Percentiles rank a stretch among this genome's conserved stretches.
These are phyloP conservation scores for Flaveria robusta DNA, from an alignment of 129 eudicot species.

Conservation along the genomic window DNA sequence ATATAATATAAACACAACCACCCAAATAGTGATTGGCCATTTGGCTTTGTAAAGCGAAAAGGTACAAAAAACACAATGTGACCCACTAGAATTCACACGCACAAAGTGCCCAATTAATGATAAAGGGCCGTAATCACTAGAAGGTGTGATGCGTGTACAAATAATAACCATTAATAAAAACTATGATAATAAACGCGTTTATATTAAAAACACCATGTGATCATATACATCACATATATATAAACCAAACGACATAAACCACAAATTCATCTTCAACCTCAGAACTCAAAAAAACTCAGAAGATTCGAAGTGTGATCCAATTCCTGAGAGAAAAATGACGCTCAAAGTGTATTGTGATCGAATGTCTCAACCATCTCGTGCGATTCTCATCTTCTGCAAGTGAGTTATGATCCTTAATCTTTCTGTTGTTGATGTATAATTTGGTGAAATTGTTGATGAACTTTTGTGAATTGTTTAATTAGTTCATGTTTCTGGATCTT, in stretches of 20 bases:
- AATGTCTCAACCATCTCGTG: slow-evolving; percentile 77
- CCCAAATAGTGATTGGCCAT: neutral
- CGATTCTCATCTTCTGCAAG: slow-evolving; percentile 76
- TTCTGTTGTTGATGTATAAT: neutral
- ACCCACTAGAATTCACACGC: neutral
- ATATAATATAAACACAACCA: no score
- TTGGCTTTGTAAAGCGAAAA: neutral
- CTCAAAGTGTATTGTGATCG: slow-evolving; percentile 75
- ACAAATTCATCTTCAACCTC: neutral
- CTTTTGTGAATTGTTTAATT: neutral
- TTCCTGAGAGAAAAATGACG: slow-evolving; percentile 26
- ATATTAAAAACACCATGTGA: neutral
- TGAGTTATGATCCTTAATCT: slow-evolving; percentile 16
- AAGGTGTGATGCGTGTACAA: neutral
- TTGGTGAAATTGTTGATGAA: neutral
- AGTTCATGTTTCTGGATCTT: neutral
- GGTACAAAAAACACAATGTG: neutral
- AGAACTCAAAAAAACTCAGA: no score
- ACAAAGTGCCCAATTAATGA: neutral
- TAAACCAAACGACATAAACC: neutral
- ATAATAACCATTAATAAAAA: neutral
- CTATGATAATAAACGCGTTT: neutral
- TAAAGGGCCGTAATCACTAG: neutral
- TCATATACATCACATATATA: neutral
- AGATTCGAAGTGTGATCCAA: neutral